A percentile compares a stretch with the other conserved stretches of the same genome.
These are phyloP conservation scores for Lactarius sp. DNA, from an alignment of 768 basidiomycete genomes.

Conservation along the genomic window DNA sequence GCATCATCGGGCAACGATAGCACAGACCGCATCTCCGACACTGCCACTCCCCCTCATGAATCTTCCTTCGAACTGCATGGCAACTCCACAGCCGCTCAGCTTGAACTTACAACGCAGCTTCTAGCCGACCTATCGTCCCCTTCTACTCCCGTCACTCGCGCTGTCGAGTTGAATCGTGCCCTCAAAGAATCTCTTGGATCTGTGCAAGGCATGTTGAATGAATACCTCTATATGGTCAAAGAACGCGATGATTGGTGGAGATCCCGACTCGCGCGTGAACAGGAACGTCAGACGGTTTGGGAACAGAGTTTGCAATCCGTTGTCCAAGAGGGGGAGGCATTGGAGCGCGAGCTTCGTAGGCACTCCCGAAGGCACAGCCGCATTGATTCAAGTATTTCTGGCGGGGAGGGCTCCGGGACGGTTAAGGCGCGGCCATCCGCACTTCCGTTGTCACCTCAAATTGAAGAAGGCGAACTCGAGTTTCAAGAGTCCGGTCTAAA, in stretches of 20 bases:
- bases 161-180: conserved; percentile 41
- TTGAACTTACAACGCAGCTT: conserved; percentile 70
- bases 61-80: conserved; percentile 59
- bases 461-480: conserved; percentile 18
- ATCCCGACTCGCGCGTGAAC: conserved; percentile 58
- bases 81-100: conserved; percentile 65
- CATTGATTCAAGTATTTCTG: conserved; percentile 27
- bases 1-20: conserved; percentile 44
- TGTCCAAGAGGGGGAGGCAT: conserved; percentile 76
- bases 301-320: conserved; percentile 86
- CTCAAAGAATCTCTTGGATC: conserved; percentile 55
- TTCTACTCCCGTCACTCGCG: conserved; percentile 29
- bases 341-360: conserved; percentile 73
- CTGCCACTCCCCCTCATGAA: conserved; percentile 50
- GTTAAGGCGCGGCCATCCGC: conserved; percentile 23
- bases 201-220: conserved; percentile 55
- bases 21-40: conserved; percentile 26
- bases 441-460: conserved; percentile 17
- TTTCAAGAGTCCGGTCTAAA: not conserved
- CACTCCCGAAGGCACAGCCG: conserved; percentile 57
- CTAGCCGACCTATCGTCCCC: conserved; percentile 43
- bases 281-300: conserved; percentile 67
- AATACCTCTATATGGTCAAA: conserved; percentile 63
- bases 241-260: conserved; percentile 83
- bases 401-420: conserved; percentile 27